A percentile compares a stretch with the other conserved stretches of the same genome.
Evolutionary conservation across 495 filamentous ascomycete species (phyloP).

Genomic region (Lophiostoma macrostomum): DNA sequence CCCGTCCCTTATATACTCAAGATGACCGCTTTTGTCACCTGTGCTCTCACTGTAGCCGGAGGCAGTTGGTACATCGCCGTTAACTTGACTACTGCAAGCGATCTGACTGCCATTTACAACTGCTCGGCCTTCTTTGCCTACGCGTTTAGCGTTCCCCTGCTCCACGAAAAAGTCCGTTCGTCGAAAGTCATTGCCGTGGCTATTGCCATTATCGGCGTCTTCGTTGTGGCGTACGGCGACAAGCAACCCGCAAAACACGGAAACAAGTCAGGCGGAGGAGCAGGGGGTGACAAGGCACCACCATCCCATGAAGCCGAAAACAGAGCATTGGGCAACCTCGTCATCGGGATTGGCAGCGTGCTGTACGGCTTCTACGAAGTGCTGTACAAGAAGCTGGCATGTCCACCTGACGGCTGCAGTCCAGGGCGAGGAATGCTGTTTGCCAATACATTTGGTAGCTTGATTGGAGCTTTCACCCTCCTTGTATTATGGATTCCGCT

Average conservation of each 20-base stretch:
- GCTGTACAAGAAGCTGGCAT: conserved; percentile 86
- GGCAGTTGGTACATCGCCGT: conserved; percentile 96
- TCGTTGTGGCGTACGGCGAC: conserved; percentile 91
- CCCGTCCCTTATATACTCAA: conserved; percentile 71
- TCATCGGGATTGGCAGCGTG: conserved; percentile 90
- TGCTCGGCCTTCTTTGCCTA: conserved; percentile 99
- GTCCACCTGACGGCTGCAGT: conserved; percentile 83
- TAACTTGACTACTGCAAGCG: conserved; percentile 82
- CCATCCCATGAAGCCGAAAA: conserved; percentile 52
- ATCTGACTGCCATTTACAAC: conserved; percentile 97
- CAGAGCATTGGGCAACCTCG: conserved; percentile 75
- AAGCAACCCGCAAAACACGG: conserved; percentile 48
- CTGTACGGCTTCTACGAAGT: conserved; percentile 98
- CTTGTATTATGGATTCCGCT: conserved; percentile 88
- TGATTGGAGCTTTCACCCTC: conserved; percentile 83
- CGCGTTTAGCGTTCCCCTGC: conserved; percentile 83
- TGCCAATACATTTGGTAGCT: conserved; percentile 82
- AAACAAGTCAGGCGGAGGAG: conserved; percentile 50
- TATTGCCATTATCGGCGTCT: conserved; percentile 81
- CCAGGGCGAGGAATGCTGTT: conserved; percentile 84
- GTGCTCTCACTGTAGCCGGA: conserved; percentile 83
- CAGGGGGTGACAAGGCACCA: conserved; percentile 43
- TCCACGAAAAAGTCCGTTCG: conserved; percentile 74
- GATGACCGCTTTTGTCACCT: conserved; percentile 77
- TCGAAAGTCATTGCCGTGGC: conserved; percentile 81